Conservation (phyloP, 495 filamentous ascomycete genomes). For the Podospora pseudopauciseta region DNA sequence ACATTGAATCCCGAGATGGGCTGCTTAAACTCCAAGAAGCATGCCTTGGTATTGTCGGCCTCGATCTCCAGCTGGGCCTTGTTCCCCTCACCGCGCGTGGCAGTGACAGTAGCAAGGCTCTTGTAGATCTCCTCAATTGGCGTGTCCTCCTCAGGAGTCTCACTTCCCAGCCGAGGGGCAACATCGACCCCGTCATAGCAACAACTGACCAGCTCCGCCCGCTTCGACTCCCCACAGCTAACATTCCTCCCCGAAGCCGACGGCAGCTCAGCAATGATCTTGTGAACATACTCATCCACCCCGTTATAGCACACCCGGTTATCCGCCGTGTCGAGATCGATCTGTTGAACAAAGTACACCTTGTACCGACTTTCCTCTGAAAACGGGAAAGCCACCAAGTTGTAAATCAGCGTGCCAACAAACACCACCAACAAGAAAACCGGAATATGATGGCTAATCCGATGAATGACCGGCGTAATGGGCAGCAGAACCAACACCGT, state of each 20-base stretch:
- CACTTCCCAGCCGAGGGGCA: constrained; percentile 56
- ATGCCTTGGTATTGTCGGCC: constrained; percentile 34
- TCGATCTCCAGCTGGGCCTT: constrained; percentile 27
- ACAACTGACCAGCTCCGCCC: constrained; percentile 57
- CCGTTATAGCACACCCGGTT: constrained; percentile 69
- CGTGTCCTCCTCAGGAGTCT: constrained; percentile 12
- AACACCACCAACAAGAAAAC: constrained; percentile 70
- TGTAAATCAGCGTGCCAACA: constrained; percentile 76
- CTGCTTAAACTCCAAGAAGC: constrained; percentile 31
- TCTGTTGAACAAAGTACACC: constrained; percentile 76
- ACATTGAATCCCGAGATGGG: constrained; percentile 29
- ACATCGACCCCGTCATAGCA: constrained; percentile 60
- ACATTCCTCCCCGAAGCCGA: constrained; percentile 61
- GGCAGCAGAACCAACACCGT: constrained; percentile 74
- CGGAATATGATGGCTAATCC: constrained; percentile 79
- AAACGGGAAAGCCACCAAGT: constrained; percentile 85
- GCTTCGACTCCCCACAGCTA: constrained; percentile 37
- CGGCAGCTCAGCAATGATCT: constrained; percentile 64
- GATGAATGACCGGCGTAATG: constrained; percentile 78
- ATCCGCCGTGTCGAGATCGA: constrained; percentile 70
- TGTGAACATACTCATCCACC: constrained; percentile 64
- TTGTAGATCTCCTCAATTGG: constrained; percentile 12
- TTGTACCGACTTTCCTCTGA: constrained; percentile 74
- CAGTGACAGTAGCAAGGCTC: constrained; percentile 26
- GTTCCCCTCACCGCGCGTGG: constrained; percentile 22